phyloP scores from a whole-genome alignment of 805 yeast genomes.

The Cyberlindnera xylosilytica region DNA sequence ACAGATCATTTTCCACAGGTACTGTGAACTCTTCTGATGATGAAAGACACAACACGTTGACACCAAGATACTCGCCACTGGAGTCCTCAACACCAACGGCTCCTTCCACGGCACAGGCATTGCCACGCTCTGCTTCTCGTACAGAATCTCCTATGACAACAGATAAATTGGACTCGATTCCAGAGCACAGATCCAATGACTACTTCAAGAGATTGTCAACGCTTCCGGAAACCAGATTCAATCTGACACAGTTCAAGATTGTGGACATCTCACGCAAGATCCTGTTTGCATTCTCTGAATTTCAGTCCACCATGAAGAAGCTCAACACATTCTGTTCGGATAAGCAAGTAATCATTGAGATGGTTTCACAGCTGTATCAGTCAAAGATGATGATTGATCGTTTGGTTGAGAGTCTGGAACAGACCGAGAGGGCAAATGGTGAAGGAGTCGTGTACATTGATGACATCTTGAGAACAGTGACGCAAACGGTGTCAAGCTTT shows the following conservation, averaged over 20 bases:
- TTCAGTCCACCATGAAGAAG: slow-evolving; percentile 56
- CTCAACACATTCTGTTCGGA: slow-evolving; percentile 58
- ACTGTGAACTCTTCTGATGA: slow-evolving; percentile 8
- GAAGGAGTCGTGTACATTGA: slow-evolving; percentile 16
- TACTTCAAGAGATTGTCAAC: slow-evolving; percentile 65
- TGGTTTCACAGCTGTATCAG: slow-evolving; percentile 47
- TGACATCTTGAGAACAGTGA: slow-evolving; percentile 14
- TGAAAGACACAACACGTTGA: not conserved
- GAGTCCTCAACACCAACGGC: not conserved
- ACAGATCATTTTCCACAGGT: slow-evolving; percentile 23
- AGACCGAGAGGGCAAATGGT: slow-evolving; percentile 33
- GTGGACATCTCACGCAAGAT: slow-evolving; percentile 56
- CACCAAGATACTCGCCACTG: not conserved
- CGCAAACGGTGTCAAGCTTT: slow-evolving; percentile 36
- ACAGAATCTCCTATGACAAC: slow-evolving; percentile 13
- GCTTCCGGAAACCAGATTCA: slow-evolving; percentile 45
- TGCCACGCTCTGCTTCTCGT: slow-evolving; percentile 4
- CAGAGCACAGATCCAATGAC: slow-evolving; percentile 54
- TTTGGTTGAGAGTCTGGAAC: slow-evolving; percentile 54
- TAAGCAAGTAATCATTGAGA: slow-evolving; percentile 49
- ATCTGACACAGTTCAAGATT: slow-evolving; percentile 22
- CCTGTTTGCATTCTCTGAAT: slow-evolving; percentile 59
- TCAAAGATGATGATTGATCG: slow-evolving; percentile 55
- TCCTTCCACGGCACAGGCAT: not conserved
- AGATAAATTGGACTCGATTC: slow-evolving; percentile 18